Evolutionary conservation across 306 rosid genomes (phyloP), one percentile per base, ranked within the genome.

Genomic region (Hippophae rhamnoides): DNA sequence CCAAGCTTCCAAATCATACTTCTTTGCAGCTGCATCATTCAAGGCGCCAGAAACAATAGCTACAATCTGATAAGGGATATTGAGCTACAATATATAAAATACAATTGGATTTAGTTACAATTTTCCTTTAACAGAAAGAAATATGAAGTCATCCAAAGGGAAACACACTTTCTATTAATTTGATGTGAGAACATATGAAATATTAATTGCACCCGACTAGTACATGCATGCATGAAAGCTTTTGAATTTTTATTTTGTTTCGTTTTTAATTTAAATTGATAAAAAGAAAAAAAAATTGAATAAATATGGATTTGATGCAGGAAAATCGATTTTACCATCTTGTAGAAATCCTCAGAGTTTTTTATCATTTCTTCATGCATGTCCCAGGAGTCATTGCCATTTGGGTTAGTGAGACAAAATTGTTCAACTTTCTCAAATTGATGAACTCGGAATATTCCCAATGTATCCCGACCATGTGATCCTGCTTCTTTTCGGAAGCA

Each of bases 401-500:
- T 82, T 18, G 99, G 99, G 79, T 79, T 73, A 47, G 99, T 93
- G 13, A 88, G 14, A 70, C 94, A 93, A 53, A 93, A 93, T 71
- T 93, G 99, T 70, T 93, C 97, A 70, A 93, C 85, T 72, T 93
- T 93, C 76, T 93, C 99, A 69, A 88, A 93, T 61, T 93, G 97
- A 76, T 93, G 99, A 50, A 88, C 97, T 54, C 99, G 81, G 64
- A 93, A 93, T 63, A 93, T 85, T 73, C 97, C 95, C 55, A 93
- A 64, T 41, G 99, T 93, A 77, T 93, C 99, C 4, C 99, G 89
- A 46, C 99, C 99, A 48, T 93, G 99, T 50, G 97, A 78, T 54
- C 99, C 99, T 54, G 95, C 99, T 84, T 93, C 99, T 77, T 88
- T 88, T 3, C 95, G 95, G 65, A 93, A 93, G 76, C 99, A 93